Evolutionary conservation across 805 yeast species (phyloP), one percentile per base, ranked within the genome.

Genomic region (Myxozyma kluyveri): DNA sequence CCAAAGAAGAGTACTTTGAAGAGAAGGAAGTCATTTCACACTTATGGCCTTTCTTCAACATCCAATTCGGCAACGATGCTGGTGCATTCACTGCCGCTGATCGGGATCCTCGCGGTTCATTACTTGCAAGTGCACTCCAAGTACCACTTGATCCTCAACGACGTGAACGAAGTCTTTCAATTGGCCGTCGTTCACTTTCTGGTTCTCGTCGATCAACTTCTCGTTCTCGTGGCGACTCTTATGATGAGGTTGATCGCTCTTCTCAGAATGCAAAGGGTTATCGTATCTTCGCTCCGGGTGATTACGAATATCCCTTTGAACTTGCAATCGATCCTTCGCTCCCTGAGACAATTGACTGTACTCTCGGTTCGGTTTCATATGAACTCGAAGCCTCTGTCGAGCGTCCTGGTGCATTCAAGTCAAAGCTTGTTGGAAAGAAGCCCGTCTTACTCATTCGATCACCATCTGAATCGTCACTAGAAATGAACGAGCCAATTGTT

Each of bases 401-500:
- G 53, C 76, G 98, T 49, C 73, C 78, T 36, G 98, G 98, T 12
- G 80, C 96, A 1, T 91, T 93, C 74, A 88, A 89, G 66, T 74
- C 88, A 22, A 86, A 84, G 61, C 68, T 93, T 24, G 63, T 70
- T 4, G 93, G 89, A 1, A 74, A 75, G 49, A 66, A 79, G 33
- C 86, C 86, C 1, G 75, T 93, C 1, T 74, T 72, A 1, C 71
- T 93, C 17, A 79, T 93, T 3, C 74, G 99, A 57, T 76, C 89
- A 0, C 90, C 90, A 9, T 75, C 87, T 1, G 89, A 86, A 51
- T 79, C 79, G 35, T 86, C 88, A 37, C 77, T 84, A 22, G 98
- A 93, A 66, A 91, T 86, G 64, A 83, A 85, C 57, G 99, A 93
- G 65, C 98, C 99, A 0, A 91, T 93, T 48, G 86, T 88, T 3